Conservation (phyloP, 768 basidiomycete species). For the Tylopilus balloui region DNA sequence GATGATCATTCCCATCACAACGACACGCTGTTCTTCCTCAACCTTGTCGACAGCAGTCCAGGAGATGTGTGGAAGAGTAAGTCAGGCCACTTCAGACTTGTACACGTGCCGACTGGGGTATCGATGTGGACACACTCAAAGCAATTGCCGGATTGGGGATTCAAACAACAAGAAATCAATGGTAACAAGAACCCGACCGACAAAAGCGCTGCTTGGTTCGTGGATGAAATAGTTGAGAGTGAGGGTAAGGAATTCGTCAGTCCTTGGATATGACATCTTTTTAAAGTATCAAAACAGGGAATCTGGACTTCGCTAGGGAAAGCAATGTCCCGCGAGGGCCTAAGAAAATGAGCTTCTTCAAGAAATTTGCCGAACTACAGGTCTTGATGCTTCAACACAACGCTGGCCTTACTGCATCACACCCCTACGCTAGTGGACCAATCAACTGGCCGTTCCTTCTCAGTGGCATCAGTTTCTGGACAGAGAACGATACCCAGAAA, state of each 20-base stretch:
- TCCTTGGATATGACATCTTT: slow-evolving; percentile 1
- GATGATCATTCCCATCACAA: slow-evolving; percentile 75
- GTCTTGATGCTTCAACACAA: slow-evolving; percentile 97
- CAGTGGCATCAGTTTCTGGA: slow-evolving; percentile 99
- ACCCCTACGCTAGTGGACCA: slow-evolving; percentile 94
- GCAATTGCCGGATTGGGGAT: slow-evolving; percentile 93
- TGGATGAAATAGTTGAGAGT: slow-evolving; percentile 73
- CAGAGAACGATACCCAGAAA: slow-evolving; percentile 72
- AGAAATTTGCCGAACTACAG: slow-evolving; percentile 91
- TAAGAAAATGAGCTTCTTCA: slow-evolving; percentile 87
- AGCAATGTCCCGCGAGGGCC: slow-evolving; percentile 56
- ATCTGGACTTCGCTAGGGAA: slow-evolving; percentile 46
- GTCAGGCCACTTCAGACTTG: slow-evolving; percentile 85
- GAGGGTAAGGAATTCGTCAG: slow-evolving; percentile 52
- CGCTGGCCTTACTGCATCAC: slow-evolving; percentile 95
- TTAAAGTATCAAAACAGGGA: slow-evolving; percentile 44
- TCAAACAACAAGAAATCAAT: slow-evolving; percentile 96
- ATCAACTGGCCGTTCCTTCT: slow-evolving; percentile 98
- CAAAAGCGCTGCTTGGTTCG: slow-evolving; percentile 82
- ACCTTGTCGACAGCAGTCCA: slow-evolving; percentile 66
- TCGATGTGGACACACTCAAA: slow-evolving; percentile 89
- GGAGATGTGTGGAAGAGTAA: slow-evolving; percentile 91
- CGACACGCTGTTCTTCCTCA: slow-evolving; percentile 84
- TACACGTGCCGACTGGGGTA: slow-evolving; percentile 87
- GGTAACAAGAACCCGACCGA: slow-evolving; percentile 91